Conservation (phyloP, 139 green algal species). For the Tetradesmus obliquus region DNA sequence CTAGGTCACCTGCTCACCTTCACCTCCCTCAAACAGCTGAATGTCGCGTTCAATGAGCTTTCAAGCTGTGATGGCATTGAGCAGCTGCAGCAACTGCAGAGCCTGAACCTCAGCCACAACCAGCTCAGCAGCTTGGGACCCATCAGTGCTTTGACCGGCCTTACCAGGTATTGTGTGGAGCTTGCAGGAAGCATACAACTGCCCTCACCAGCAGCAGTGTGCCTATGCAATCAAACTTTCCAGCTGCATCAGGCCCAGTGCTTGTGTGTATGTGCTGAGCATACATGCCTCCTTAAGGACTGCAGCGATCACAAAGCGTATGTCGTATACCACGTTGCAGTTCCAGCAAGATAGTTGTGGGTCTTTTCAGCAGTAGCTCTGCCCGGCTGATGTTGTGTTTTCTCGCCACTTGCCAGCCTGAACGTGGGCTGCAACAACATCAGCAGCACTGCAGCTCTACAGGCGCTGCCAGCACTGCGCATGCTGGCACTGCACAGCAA, state of each 20-base stretch:
- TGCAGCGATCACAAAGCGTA: too few species aligned
- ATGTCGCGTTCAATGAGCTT: slow-evolving; percentile 8
- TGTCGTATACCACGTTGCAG: too few species aligned
- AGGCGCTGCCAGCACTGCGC: background rate
- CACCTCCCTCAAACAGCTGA: background rate
- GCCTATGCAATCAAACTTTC: background rate
- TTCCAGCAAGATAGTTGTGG: too few species aligned
- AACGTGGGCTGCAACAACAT: slow-evolving; percentile 6
- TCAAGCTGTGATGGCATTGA: background rate
- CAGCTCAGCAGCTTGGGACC: slow-evolving; percentile 2
- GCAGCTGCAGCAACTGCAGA: background rate
- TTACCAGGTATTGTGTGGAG: background rate
- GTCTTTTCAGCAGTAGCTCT: background rate
- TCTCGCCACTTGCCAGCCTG: background rate
- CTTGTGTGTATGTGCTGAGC: too few species aligned
- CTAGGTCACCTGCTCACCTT: background rate
- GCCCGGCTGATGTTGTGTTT: background rate
- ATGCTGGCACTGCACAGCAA: slow-evolving; percentile 29
- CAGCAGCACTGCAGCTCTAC: background rate
- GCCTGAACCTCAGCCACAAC: slow-evolving; percentile 25
- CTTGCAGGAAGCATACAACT: too few species aligned
- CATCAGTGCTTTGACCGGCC: background rate
- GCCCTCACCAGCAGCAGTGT: too few species aligned
- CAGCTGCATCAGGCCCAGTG: background rate
- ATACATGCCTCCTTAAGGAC: too few species aligned